A percentile compares a stretch with the other conserved stretches of the same genome.
phyloP scores from a whole-genome alignment of 768 basidiomycete species.

The Boletus tylopilopsis region DNA sequence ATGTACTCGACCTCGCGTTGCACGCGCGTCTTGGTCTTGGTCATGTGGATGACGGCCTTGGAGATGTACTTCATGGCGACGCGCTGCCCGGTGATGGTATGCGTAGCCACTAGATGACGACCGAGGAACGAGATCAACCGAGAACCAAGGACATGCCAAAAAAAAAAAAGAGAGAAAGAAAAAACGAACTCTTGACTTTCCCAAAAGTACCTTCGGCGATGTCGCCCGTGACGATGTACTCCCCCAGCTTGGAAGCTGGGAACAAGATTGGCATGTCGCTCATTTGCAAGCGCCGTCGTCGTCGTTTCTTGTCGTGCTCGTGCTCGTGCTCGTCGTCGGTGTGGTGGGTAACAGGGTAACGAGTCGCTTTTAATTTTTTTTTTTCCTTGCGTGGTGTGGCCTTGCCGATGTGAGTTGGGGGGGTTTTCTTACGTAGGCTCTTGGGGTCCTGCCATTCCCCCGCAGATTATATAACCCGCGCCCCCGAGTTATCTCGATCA shows the following conservation, averaged over 20 bases:
- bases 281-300: conserved; percentile 22
- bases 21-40: conserved; percentile 89
- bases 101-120: conserved; percentile 75
- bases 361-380: no score
- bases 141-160: no score
- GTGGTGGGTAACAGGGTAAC: no score
- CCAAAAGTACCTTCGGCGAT: conserved; percentile 98
- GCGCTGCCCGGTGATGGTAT: conserved; percentile 90
- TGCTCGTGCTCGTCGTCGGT: conserved; percentile 1
- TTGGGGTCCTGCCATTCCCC: conserved; percentile 14
- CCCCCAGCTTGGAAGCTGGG: conserved; percentile 76
- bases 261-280: conserved; percentile 31
- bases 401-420: conserved; percentile 20
- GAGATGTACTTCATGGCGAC: conserved; percentile 99
- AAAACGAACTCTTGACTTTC: conserved; percentile 91
- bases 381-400: no score
- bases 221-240: conserved; percentile 84
- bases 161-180: no score
- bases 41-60: conserved; percentile 87
- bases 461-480: conserved; percentile 18
- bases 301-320: conserved; percentile 13
- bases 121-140: conserved; percentile 13
- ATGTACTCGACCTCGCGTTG: conserved; percentile 97
- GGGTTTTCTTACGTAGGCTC: conserved; percentile 23
- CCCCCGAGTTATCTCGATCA: conserved; percentile 14